Evolutionary conservation across 2,329 filamentous ascomycete genomes (phyloP).

Genomic region (Aspergillus sp.): DNA sequence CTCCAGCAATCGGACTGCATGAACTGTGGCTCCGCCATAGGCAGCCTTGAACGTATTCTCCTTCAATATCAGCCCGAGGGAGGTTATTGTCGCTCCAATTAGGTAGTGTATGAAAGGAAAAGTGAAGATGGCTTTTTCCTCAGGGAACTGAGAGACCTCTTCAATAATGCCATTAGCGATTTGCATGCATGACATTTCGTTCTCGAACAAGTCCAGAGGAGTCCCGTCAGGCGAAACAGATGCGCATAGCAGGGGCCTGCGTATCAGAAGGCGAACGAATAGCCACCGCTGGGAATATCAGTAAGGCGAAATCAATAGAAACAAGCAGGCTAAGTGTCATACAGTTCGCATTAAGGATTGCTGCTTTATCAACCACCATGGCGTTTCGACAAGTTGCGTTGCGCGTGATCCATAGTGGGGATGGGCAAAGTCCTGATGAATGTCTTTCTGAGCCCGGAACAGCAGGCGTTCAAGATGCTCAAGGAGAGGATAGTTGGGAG

Average conservation of each 20-base stretch:
- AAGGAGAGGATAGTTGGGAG: conserved; percentile 9
- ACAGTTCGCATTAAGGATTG: conserved; percentile 26
- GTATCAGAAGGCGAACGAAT: conserved; percentile 21
- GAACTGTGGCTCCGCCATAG: conserved; percentile 17
- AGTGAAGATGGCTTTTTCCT: conserved; percentile 22
- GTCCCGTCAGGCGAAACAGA: background rate
- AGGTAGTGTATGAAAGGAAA: conserved; percentile 28
- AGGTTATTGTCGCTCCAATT: conserved; percentile 22
- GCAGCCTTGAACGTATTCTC: conserved; percentile 17
- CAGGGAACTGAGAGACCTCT: conserved; percentile 22
- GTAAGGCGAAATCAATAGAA: background rate
- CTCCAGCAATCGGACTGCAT: conserved; percentile 18
- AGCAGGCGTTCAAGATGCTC: conserved; percentile 22
- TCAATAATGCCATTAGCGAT: conserved; percentile 19
- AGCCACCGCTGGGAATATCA: conserved; percentile 22
- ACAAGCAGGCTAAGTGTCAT: background rate
- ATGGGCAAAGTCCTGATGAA: conserved; percentile 18
- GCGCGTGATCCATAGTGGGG: conserved; percentile 7
- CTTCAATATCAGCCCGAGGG: conserved; percentile 23
- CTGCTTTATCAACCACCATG: conserved; percentile 25
- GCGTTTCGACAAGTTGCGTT: background rate
- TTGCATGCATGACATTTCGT: conserved; percentile 25
- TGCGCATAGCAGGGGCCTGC: conserved; percentile 22
- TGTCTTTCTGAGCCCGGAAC: conserved; percentile 19
- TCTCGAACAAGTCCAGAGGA: conserved; percentile 16